These are phyloP conservation scores for Debaryomyces hansenii DNA, from an alignment of 805 yeast genomes.

Conservation along the genomic window DNA sequence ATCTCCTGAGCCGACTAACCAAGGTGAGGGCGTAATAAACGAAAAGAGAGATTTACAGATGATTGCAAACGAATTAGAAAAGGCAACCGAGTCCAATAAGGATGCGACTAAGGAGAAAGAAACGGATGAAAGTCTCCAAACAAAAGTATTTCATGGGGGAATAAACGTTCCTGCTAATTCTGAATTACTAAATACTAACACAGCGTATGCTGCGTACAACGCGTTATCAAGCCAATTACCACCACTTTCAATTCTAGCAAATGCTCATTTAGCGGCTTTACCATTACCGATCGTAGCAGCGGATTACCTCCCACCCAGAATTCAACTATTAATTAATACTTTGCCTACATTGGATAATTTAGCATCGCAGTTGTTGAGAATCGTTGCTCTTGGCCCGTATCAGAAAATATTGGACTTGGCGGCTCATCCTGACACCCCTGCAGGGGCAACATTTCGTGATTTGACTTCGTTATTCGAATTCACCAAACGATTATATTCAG, in stretches of 20 bases:
- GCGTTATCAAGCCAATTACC: conserved; percentile 42
- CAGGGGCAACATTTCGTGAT: conserved; percentile 65
- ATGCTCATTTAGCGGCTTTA: conserved; percentile 59
- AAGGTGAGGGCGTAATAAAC: conserved; percentile 4
- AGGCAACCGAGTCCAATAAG: conserved; percentile 25
- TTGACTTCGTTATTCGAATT: conserved; percentile 77
- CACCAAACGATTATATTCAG: conserved; percentile 67
- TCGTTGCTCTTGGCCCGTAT: conserved; percentile 71
- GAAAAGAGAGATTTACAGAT: conserved; percentile 28
- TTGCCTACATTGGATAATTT: conserved; percentile 79
- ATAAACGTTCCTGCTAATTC: conserved; percentile 38
- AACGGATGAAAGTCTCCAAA: not conserved
- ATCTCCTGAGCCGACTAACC: conserved; percentile 5
- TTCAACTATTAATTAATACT: conserved; percentile 64
- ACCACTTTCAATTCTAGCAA: conserved; percentile 29
- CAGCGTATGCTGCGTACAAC: conserved; percentile 43
- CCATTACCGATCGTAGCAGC: conserved; percentile 62
- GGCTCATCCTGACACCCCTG: conserved; percentile 61
- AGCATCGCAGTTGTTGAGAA: conserved; percentile 74
- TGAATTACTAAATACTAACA: conserved; percentile 39
- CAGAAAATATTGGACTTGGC: conserved; percentile 73
- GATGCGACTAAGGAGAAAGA: conserved; percentile 1
- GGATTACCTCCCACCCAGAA: conserved; percentile 54
- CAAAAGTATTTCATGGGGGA: conserved; percentile 18
- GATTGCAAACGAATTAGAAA: conserved; percentile 33